Evolutionary conservation across 768 basidiomycete genomes (phyloP), one percentile per base, ranked within the genome.

Genomic region (Fomitopsis pulvina): DNA sequence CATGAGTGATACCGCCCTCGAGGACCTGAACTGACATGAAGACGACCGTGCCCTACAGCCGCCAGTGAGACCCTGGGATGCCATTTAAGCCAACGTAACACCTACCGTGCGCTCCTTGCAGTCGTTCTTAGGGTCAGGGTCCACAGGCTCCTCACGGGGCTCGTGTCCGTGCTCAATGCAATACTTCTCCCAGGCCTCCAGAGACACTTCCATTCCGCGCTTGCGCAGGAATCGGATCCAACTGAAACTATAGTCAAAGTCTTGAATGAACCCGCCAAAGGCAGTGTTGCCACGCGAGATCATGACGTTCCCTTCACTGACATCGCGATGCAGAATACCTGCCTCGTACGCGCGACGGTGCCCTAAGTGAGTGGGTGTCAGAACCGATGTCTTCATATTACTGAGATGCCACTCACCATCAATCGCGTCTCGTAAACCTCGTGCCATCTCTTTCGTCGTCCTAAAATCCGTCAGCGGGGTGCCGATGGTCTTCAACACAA

Each of bases 271-370:
- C 26, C 47, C 42, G 29, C 39, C 8, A 10, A 49, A 30, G 3
- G 40, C 14, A 5, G 24, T 24, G 29, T 41, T 45, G 0, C 47
- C 51, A 7, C 22, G 42, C 3, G 26, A 41, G 32, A 60, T 58
- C 22, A 60, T 43, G 12, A 60, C 52, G 22, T 60, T 60, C 7
- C 46, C 45, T 21, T 46, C 52, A 22, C 56, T 57, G 32, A 60
- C 24, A 28, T 57, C 59, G 1, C 56, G 47, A 27, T 57, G 59
- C 9, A 60, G 30, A 10, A 60, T 43, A 1, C 46, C 45, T 2
- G 51, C 54, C 18, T 43, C 28, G 21, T 41, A 50, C 3, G 52
- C 54, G 5, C 42, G 26, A 4, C 22, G 10, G 27, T 40, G 14
- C 14, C 47, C 34, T 27, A 24, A 47, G 29, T 14, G 14, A 14